Base-by-base conservation (phyloP, 23 red algal genomes). In the Chondrus crispus region DNA sequence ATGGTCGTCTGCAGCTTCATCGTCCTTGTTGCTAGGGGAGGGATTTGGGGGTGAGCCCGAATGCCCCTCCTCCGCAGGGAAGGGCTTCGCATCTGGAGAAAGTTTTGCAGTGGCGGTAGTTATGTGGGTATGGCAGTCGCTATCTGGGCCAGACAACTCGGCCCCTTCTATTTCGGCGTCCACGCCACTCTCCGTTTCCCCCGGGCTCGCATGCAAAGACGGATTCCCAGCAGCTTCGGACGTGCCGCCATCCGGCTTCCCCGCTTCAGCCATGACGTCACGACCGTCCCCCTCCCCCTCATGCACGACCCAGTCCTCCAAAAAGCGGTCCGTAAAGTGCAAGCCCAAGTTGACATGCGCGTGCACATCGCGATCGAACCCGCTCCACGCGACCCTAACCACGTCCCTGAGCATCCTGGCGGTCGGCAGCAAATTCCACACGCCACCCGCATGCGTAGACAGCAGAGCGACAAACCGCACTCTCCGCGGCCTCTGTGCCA, bases 391-490 rank as follows among this genome's bases (percentile, higher is more conserved):
- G 47, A 86, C 58, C 16, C 80, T 55, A 32, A 86, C 50, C 2
- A 81, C 90, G 6, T 60, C 69, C 28, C 51, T 40, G 20, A 94
- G 63, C 36, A 88, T 70, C 11, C 72, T 39, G 9, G 44, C 18
- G 3, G 82, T 94, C 8, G 92, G 92, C 51, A 94, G 42, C 71
- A 87, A 62, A 70, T 94, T 94, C 64, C 82, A 75, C 19, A 94
- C 5, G 10, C 92, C 92, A 24, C 92, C 92, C 8, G 83, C 92
- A 44, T 94, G 92, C 6, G 92, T 94, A 8, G 92, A 94, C 52
- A 94, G 54, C 4, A 94, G 75, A 32, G 72, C 92, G 29, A 66
- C 72, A 52, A 80, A 81, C 9, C 82, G 72, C 44, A 94, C 92
- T 8, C 74, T 30, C 12, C 39, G 44, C 35, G 92, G 92, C 13